phyloP scores from a whole-genome alignment of 768 basidiomycete genomes.

The Coprinopsis sp. region DNA sequence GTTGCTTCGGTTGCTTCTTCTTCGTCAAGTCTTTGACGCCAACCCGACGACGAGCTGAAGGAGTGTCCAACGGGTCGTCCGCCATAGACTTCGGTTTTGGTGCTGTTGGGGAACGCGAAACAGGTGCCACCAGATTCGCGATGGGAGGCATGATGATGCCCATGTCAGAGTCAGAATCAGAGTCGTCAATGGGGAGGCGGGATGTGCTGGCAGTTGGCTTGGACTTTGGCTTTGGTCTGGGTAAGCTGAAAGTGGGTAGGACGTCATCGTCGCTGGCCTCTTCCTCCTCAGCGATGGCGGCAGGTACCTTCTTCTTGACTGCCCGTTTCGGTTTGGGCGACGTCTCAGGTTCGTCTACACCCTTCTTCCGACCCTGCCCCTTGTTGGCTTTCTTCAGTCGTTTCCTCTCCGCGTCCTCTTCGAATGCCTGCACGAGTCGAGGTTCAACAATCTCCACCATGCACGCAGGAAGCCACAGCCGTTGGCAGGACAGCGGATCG shows the following conservation, averaged over 20 bases:
- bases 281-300: not conserved
- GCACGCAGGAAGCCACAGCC: slow-evolving; percentile 81
- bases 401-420: slow-evolving; percentile 45
- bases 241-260: not conserved
- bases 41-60: slow-evolving; percentile 1
- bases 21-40: slow-evolving; percentile 8
- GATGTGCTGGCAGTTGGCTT: not conserved
- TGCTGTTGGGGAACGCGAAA: not conserved
- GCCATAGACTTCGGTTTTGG: not conserved
- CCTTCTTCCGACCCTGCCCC: slow-evolving; percentile 16
- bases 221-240: not conserved
- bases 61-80: not conserved
- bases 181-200: not conserved
- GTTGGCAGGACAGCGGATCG: slow-evolving; percentile 51
- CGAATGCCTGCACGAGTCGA: slow-evolving; percentile 55
- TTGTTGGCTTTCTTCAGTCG: slow-evolving; percentile 47
- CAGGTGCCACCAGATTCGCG: not conserved
- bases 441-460: slow-evolving; percentile 71
- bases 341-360: not conserved
- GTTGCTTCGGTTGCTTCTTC: slow-evolving; percentile 1
- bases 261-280: not conserved
- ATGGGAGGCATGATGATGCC: not conserved
- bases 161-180: not conserved
- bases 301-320: not conserved
- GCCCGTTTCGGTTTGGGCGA: slow-evolving; percentile 1